Evolutionary conservation across 441 rosid genomes (phyloP), one percentile per base, ranked within the genome.

Genomic region (Flueggea neowawraea): DNA sequence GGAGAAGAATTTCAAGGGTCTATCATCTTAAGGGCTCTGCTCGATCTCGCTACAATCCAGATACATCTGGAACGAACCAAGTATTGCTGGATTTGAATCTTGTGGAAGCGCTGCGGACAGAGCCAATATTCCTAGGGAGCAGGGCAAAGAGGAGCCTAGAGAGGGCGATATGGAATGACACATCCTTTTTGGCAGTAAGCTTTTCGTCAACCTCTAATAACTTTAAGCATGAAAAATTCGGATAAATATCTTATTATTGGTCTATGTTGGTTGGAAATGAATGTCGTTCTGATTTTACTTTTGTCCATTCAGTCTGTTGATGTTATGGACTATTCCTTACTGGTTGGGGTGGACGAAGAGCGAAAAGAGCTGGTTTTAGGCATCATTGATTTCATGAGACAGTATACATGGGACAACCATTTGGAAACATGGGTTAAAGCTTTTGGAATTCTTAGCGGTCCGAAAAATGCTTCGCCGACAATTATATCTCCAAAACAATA

Each of bases 331-430:
- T 95, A 95, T 69, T 95, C 99, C 0, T 67, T 95, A 74, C 79
- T 95, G 47, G 99, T 91, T 72, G 99, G 99, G 12, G 87, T 91
- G 71, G 99, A 95, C 22, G 77, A 81, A 9, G 97, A 89, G 73
- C 76, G 75, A 33, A 84, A 91, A 54, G 99, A 91, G 70, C 83
- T 95, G 65, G 97, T 95, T 36, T 58, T 95, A 49, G 99, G 99
- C 32, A 95, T 95, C 60, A 95, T 95, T 10, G 99, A 95, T 80
- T 91, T 82, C 88, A 83, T 95, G 90, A 84, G 99, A 82, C 96
- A 94, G 65, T 94, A 94, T 73, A 94, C 99, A 54, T 94, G 99
- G 99, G 99, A 95, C 77, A 95, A 95, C 78, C 97, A 95, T 51
- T 75, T 95, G 64, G 99, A 95, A 87, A 89, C 99, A 7, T 91